These are phyloP conservation scores for Hanseniaspora sp. DNA, from an alignment of 1,139 yeast species.

Conservation along the genomic window DNA sequence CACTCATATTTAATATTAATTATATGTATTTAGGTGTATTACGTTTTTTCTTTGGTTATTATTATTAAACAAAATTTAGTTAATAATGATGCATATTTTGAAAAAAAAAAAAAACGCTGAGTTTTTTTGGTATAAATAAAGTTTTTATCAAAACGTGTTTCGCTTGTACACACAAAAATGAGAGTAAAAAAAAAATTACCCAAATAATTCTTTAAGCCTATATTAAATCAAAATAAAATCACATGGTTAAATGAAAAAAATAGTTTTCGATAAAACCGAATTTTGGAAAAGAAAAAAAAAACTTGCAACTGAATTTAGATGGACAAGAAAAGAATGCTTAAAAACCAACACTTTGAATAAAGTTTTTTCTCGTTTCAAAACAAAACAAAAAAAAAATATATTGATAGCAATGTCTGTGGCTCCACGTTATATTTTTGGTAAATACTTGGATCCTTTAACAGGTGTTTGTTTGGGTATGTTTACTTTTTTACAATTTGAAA, in stretches of 20 bases:
- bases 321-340: too few species aligned
- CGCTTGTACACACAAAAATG: neutral
- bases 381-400: neutral
- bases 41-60: neutral
- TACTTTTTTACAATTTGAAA: conserved; percentile 52
- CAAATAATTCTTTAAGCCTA: too few species aligned
- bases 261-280: too few species aligned
- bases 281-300: too few species aligned
- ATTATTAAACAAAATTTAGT: too few species aligned
- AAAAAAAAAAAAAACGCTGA: too few species aligned
- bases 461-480: conserved; percentile 48
- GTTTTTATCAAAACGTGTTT: neutral
- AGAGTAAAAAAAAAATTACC: too few species aligned
- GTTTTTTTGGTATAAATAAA: neutral
- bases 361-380: neutral
- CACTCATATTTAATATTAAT: neutral
- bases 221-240: too few species aligned
- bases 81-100: too few species aligned
- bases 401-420: conserved; percentile 17
- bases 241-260: too few species aligned
- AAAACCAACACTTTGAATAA: neutral
- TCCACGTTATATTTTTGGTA: conserved; percentile 23
- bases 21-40: neutral
- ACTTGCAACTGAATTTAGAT: too few species aligned
- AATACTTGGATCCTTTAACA: conserved; percentile 43